Evolutionary conservation across 2,329 filamentous ascomycete genomes (phyloP), one percentile per base, ranked within the genome.

Genomic region (Zymoseptoria tritici): DNA sequence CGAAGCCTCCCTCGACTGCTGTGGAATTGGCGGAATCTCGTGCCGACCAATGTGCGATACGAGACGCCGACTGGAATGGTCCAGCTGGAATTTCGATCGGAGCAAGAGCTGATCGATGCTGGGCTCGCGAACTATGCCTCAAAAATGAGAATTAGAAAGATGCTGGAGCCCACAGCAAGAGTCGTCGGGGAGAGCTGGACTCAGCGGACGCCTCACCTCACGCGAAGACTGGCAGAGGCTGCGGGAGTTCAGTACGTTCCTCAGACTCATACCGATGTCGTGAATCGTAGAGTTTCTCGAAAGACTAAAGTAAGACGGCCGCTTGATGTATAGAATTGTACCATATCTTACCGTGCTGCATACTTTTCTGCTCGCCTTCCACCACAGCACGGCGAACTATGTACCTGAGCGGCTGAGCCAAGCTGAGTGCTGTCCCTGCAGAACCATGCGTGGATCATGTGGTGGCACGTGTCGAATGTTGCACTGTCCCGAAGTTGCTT

Each of bases 21-120:
- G 22, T 67, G 64, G 62, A 52, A 62, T 8, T 72, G 66, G 63
- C 60, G 64, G n/a, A n/a, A 54, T 4, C 66, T 57, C 16, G 63
- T 64, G 11, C 67, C 67, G 1, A 55, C 24, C 11, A 54, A 46
- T 1, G 61, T 72, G 7, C 29, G 53, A 31, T 73, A 73, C 49
- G 68, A 73, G 31, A 68, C 64, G 6, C 59, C 67, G 3, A 70
- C 67, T n/a, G 72, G 71, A 7, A 52, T 66, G 19, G 58, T 74
- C 13, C 62, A 70, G 52, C 61, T 73, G 42, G 52, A 63, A 20
- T 51, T 68, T 6, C 55, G 63, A 2, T 42, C 49, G 9, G 31
- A 66, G 24, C 59, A 62, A 49, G 58, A 63, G 29, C 56, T 62
- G 20, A 29, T 19, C 7, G 29, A 29, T 19, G 22, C n/a, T 53